Evolutionary conservation across 345 rosid species (phyloP), one percentile per base, ranked within the genome.

Genomic region (Brassica cretica): DNA sequence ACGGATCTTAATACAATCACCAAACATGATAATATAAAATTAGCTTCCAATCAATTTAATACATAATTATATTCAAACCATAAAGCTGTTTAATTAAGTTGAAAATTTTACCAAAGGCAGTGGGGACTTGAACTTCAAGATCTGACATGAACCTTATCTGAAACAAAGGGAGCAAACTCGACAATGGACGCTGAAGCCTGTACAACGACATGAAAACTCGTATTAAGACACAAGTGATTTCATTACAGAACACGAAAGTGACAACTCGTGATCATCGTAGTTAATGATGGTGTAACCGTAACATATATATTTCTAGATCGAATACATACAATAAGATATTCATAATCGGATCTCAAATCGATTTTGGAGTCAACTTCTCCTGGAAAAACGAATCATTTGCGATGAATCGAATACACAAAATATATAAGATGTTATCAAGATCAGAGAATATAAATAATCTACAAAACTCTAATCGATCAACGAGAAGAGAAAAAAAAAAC

Each of bases 121-220:
- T 33, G 29, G 85, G 85, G 82, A 81, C 78, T 56, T 83, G 83
- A 51, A 74, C 68, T 66, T 85, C 82, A 72, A 81, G 76, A 73
- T 83, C 83, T 76, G 88, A 83, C 86, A 83, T 81, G 84, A 85
- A 83, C 76, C 85, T 85, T 5, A 73, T 56, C 65, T 78, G 70
- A 68, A 65, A 70, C 73, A 29, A 29, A 9, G 73, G 77, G 77
- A 65, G 63, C 27, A 72, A 66, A 19, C 49, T 11, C 33, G 19
- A 35, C 46, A 63, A 64, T 55, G 27, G 61, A 29, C 3, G 51
- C 51, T 37, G 1, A 44, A 1, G 32, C 71, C 81, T 77, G 76
- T 1, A 64, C 10, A 37, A 27, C 12, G 39, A 62, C 6, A 5
- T 7, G 35, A 46, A 7, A 33, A 12, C 3, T 16, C 44, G 24